Evolutionary conservation across 176 grass and related monocot genomes (phyloP).

Genomic region (Triticum urartu): DNA sequence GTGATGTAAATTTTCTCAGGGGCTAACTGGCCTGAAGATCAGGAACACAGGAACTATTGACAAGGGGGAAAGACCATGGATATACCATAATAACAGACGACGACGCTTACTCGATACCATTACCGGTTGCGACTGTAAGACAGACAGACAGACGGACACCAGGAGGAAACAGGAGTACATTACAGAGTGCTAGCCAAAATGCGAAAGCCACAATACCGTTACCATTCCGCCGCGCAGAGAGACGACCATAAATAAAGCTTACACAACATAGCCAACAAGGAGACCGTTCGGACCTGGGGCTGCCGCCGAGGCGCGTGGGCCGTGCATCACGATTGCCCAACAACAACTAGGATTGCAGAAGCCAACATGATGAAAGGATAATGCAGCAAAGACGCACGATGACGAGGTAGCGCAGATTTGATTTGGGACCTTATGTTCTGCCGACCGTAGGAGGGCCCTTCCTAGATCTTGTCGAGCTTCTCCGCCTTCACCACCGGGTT

Average conservation of each 20-base stretch:
- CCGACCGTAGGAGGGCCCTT: not conserved
- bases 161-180: constrained; percentile 34
- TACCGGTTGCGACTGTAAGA: constrained; percentile 44
- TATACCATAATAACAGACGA: constrained; percentile 6
- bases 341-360: constrained; percentile 32
- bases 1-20: not conserved
- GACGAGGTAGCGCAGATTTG: constrained; percentile 1
- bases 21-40: not conserved
- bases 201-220: constrained; percentile 45
- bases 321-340: constrained; percentile 41
- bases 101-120: constrained; percentile 35
- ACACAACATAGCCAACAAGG: constrained; percentile 64
- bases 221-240: not conserved
- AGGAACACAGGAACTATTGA: not conserved
- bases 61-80: not conserved
- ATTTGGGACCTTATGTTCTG: not conserved
- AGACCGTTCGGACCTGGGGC: constrained; percentile 46
- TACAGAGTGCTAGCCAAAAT: constrained; percentile 55
- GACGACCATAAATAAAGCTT: constrained; percentile 52
- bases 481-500: constrained; percentile 94
- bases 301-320: constrained; percentile 25
- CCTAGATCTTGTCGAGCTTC: constrained; percentile 96
- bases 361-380: constrained; percentile 42
- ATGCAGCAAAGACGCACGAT: constrained; percentile 31
- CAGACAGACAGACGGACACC: not conserved